Conservation (phyloP, 768 basidiomycete genomes). For the Pleurotus djamor region DNA sequence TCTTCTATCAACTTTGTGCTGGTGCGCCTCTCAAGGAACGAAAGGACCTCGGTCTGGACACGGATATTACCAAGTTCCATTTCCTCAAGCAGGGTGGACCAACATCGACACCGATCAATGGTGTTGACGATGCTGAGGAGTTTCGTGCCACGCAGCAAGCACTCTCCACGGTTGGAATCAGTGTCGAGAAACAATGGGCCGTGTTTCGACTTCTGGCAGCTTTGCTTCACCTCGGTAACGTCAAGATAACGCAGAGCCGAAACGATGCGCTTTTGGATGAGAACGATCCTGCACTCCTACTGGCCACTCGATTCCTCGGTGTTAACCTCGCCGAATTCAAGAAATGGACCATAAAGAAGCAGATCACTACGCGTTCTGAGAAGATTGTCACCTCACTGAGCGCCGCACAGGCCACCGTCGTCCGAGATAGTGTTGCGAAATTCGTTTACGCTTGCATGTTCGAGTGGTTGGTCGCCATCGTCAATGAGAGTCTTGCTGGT, state of each 20-base stretch:
- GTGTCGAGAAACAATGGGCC: conserved; percentile 97
- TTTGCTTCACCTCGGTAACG: conserved; percentile 96
- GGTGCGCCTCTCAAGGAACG: conserved; percentile 95
- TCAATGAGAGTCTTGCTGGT: conserved; percentile 97
- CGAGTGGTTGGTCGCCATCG: conserved; percentile 96
- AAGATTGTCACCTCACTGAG: conserved; percentile 91
- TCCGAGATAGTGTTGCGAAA: conserved; percentile 95
- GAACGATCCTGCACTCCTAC: conserved; percentile 71
- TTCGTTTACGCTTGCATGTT: conserved; percentile 99
- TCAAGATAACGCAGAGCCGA: conserved; percentile 81
- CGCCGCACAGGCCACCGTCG: conserved; percentile 87
- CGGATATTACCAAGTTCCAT: conserved; percentile 83
- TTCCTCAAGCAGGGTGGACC: conserved; percentile 95
- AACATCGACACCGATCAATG: conserved; percentile 78
- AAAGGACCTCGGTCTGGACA: conserved; percentile 89
- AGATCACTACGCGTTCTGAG: conserved; percentile 90
- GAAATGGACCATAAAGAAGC: conserved; percentile 99
- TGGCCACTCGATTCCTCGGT: conserved; percentile 89
- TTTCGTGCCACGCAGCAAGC: conserved; percentile 93
- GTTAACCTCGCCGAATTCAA: conserved; percentile 92
- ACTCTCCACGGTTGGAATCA: conserved; percentile 94
- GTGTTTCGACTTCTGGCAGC: conserved; percentile 94
- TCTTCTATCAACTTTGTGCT: conserved; percentile 99
- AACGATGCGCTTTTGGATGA: conserved; percentile 86
- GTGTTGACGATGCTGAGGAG: conserved; percentile 96